phyloP scores from a whole-genome alignment of 1,284 basidiomycete genomes.

The Irpex sp. region DNA sequence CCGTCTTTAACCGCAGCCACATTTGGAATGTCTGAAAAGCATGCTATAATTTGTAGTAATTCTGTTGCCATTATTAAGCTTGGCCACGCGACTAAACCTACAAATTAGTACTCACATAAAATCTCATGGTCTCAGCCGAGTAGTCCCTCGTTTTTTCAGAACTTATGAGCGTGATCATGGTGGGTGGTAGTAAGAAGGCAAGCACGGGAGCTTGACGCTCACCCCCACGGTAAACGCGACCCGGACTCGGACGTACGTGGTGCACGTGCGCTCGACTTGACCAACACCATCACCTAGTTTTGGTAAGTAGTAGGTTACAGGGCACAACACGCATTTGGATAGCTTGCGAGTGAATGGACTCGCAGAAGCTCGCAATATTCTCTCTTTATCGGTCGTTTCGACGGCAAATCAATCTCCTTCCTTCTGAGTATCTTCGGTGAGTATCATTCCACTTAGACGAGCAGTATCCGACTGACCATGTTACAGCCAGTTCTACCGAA shows the following conservation, averaged over 20 bases:
- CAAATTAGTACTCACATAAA: no score
- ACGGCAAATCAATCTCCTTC: slow-evolving; percentile 49
- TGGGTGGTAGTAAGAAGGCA: not conserved
- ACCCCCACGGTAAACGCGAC: not conserved
- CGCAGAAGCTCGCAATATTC: slow-evolving; percentile 18
- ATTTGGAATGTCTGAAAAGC: no score
- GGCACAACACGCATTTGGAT: not conserved
- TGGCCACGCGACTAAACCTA: no score
- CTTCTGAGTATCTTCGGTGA: slow-evolving; percentile 59
- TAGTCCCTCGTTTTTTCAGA: no score
- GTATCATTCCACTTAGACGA: slow-evolving; percentile 15
- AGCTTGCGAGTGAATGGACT: not conserved
- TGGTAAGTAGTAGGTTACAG: not conserved
- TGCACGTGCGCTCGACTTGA: not conserved
- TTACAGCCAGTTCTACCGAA: slow-evolving; percentile 59
- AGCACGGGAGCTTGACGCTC: not conserved
- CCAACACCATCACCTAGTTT: not conserved
- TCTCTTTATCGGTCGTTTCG: slow-evolving; percentile 53
- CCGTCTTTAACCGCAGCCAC: no score
- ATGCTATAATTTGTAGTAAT: no score
- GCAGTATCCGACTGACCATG: slow-evolving; percentile 14
- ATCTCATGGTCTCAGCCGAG: no score
- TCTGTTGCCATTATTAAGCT: no score
- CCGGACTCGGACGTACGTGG: no score
- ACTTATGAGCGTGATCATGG: not conserved